Evolutionary conservation across 2,329 filamentous ascomycete genomes (phyloP).

Genomic region (Colletotrichum gigasporum): DNA sequence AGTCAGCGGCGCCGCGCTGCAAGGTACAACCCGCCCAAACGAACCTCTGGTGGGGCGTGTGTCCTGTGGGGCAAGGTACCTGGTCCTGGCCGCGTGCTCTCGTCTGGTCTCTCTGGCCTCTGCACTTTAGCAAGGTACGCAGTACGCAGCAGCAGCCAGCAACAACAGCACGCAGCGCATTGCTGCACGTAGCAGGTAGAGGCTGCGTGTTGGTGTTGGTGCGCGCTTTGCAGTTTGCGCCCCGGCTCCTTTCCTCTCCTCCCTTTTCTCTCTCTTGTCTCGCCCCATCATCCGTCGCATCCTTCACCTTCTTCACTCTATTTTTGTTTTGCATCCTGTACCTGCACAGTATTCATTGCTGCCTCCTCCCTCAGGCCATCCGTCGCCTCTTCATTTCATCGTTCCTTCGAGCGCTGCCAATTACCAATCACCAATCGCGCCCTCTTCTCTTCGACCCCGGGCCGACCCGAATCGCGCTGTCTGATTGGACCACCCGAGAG

Average conservation of each 20-base stretch:
- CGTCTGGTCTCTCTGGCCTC: not conserved
- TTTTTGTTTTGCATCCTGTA: too few relatives aligned
- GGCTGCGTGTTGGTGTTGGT: too few relatives aligned
- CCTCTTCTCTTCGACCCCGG: too few relatives aligned
- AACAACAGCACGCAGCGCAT: not conserved
- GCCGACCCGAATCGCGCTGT: too few relatives aligned
- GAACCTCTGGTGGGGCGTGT: conserved; percentile 19
- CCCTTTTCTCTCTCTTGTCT: not conserved
- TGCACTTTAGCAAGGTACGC: not conserved
- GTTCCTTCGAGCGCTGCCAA: too few relatives aligned
- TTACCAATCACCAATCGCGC: too few relatives aligned
- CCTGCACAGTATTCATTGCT: too few relatives aligned
- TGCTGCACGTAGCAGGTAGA: not conserved
- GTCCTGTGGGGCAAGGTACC: too few relatives aligned
- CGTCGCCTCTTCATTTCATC: not conserved
- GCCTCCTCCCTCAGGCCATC: not conserved
- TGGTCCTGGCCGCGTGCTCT: too few relatives aligned
- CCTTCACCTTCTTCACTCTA: not conserved
- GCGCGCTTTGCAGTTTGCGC: not conserved
- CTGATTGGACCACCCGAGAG: not conserved
- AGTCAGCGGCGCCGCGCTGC: conserved; percentile 6
- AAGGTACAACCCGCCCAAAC: conserved; percentile 20
- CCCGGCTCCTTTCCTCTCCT: not conserved
- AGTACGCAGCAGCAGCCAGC: too few relatives aligned
- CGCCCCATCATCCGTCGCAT: not conserved